Evolutionary conservation across 2,329 filamentous ascomycete species (phyloP), one percentile per base, ranked within the genome.

Genomic region (Diaporthe sp.): DNA sequence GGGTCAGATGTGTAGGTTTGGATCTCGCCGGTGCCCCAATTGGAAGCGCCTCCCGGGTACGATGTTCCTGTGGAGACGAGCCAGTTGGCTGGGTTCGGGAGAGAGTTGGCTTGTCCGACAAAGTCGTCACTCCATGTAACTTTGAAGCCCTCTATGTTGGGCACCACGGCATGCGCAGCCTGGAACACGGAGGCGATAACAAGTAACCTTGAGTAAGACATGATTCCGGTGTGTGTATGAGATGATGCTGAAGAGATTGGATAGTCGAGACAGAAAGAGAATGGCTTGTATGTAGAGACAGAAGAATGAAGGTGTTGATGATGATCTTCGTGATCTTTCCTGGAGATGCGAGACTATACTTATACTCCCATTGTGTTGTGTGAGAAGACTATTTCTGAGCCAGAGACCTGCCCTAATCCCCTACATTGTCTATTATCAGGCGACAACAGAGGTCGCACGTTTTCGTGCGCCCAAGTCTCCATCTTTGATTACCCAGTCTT

Each of bases 1-100:
- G 64, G 64, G 17, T 68, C 64, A 40, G 64, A 68, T 54, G 64
- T 68, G n/a, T 68, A 68, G 33, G 64, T 68, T 22, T 68, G 64
- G 5, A 68, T 68, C n/a, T 68, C 64, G n/a, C 64, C 64, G 5
- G 64, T 68, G 15, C 64, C 64, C 47, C 47, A 68, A 17, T 68
- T 68, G 7, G 64, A 40, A 2, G 64, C 64, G 7, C 64, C 64
- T 22, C 64, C 64, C 0, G 64, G 64, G n/a, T 68, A 68, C 2
- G 64, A 68, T 5, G 64, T 68, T 13, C 64, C 64, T 12, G 47
- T 68, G 47, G 45, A 40, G 33, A 68, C 47, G n/a, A 68, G 1
- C 64, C 64, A 68, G 47, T 68, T 68, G 30, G 47, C 7, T 28
- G 64, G 47, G 33, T 68, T 68, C 4, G 64, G 64, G 30, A 68